Evolutionary conservation across 305 asterid species (phyloP), one percentile per base, ranked within the genome.

Genomic region (Euphrasia arctica): DNA sequence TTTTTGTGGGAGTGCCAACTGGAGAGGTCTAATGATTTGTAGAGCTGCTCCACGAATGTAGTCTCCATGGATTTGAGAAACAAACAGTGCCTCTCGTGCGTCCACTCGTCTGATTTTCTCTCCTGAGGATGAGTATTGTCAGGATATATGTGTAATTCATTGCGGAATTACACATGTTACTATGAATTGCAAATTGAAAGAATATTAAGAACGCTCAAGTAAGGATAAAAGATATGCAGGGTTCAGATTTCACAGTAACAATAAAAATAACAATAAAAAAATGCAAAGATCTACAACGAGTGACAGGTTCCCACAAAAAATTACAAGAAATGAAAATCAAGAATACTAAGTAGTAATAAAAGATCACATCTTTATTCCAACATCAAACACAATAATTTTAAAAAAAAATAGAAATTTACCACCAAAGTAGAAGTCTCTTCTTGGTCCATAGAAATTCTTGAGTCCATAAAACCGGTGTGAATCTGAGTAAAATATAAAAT

Each of bases 41-140:
- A 82, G 63, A 88, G 71, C 64, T 85, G 84, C 54, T 83, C 34
- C 36, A 88, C 89, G 63, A 88, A 88, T 27, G 87, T 81, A 2
- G 95, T 73, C 71, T 88, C 95, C 89, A 85, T 80, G 34, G 91
- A 82, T 4, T 82, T 76, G 65, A 88, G 89, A 74, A 78, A 88
- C 74, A 75, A 41, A 60, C 91, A 77, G 64, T 88, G 93, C 54
- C 83, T 85, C 77, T 83, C 83, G 50, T 88, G 72, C 3, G 93
- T 88, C 95, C 95, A 88, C 69, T 81, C 77, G 2, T 63, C 48
- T 42, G 68, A 64, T 56, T 72, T 75, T 29, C 59, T 70, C 47
- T 67, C 76, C 73, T 78, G 81, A 63, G 54, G 68, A 74, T n/a
- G 59, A 47, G 49, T 18, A 41, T 22, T 31, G 54, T 29, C 31